These are phyloP conservation scores for Aspergillus sclerotialis DNA, from an alignment of 2,329 filamentous ascomycete genomes.

Conservation along the genomic window DNA sequence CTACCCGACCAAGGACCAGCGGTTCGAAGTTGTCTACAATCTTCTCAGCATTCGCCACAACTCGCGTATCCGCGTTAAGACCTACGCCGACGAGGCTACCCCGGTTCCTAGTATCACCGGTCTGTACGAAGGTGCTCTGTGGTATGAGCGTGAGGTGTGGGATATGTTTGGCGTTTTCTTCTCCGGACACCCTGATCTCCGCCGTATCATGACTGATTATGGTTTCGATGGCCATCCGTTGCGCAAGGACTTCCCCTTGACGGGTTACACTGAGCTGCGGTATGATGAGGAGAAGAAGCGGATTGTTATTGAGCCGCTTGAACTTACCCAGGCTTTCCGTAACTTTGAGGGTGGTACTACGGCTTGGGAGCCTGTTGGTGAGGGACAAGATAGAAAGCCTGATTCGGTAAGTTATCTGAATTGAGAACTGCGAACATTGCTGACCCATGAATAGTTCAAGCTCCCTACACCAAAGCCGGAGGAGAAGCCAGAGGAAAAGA, in stretches of 20 bases:
- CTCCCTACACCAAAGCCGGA: constrained; percentile 93
- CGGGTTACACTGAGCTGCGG: constrained; percentile 94
- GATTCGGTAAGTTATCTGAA: constrained; percentile 54
- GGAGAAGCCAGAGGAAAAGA: constrained; percentile 85
- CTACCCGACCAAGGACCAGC: constrained; percentile 89
- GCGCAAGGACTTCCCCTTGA: constrained; percentile 95
- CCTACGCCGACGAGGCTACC: constrained; percentile 92
- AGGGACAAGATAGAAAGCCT: constrained; percentile 70
- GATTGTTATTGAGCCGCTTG: constrained; percentile 93
- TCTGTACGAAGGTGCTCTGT: constrained; percentile 92
- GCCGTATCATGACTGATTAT: constrained; percentile 98
- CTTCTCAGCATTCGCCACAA: constrained; percentile 93
- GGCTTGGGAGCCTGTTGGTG: constrained; percentile 62
- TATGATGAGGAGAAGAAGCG: constrained; percentile 99
- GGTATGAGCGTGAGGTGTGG: constrained; percentile 98
- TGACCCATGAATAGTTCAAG: constrained; percentile 60
- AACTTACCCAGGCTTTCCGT: constrained; percentile 95
- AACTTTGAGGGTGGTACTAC: constrained; percentile 91
- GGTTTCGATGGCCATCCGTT: constrained; percentile 97
- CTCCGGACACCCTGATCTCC: constrained; percentile 84
- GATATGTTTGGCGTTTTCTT: constrained; percentile 98
- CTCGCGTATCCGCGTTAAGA: constrained; percentile 94
- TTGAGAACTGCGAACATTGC: not conserved
- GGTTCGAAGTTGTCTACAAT: constrained; percentile 98
- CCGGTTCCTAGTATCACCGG: constrained; percentile 82